Evolutionary conservation across 2,329 filamentous ascomycete species (phyloP), one percentile per base, ranked within the genome.

Genomic region (Shiraia sp.): DNA sequence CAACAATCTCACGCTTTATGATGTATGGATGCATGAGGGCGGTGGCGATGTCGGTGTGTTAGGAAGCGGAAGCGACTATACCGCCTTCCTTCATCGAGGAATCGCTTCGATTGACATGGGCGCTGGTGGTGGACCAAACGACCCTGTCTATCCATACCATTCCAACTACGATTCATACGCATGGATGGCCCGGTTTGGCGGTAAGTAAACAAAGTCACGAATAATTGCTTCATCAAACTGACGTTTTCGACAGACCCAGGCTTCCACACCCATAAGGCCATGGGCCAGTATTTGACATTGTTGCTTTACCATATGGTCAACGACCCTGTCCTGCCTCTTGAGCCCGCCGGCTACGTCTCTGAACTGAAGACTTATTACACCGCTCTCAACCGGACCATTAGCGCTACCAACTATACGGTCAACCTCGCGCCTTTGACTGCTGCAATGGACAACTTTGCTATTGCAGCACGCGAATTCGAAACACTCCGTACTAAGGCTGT

Each of bases 111-210:
- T 76, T 26, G 73, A 77, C 36, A 59, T 76, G 45, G 74, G 74
- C 15, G 61, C 69, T 19, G 65, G 62, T 5, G 57, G 52, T 2
- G 68, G 68, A 4, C 59, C 64, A 3, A 55, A 59, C 1, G 72
- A 74, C 31, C 68, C 75, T 0, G 57, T 78, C 7, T 78, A 76
- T 40, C 74, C 68, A 22, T 77, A 77, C 53, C 74, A 77, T 51
- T 72, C 68, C 19, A 69, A 66, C 53, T 78, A 77, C 62, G 61
- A 77, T 47, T 61, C 67, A 23, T 78, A 76, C 46, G 70, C 74
- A 43, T 80, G 77, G 77, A 79, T 80, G 76, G 51, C 61, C 0
- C 73, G 65, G 0, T 79, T 72, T 42, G 77, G 75, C 4, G 19
- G 19, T 22, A 22, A 22, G 19, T 22, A 4, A 22, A 22, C 4